phyloP scores from a whole-genome alignment of 495 filamentous ascomycete genomes.

The Pyronema domesticum region DNA sequence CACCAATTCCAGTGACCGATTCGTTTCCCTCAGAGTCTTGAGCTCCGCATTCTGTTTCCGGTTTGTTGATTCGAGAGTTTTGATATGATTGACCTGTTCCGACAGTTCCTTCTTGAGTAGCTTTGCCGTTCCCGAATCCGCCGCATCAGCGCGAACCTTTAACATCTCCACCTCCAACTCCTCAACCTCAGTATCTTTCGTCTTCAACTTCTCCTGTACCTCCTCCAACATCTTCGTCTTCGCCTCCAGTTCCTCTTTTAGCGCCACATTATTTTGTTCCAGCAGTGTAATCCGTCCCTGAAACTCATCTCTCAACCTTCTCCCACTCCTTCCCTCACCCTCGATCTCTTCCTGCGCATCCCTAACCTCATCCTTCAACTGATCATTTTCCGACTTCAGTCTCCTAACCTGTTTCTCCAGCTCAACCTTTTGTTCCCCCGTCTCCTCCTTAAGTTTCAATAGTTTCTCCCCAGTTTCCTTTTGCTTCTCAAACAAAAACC shows the following conservation, averaged over 20 bases:
- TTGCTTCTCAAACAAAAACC: constrained; percentile 49
- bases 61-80: constrained; percentile 59
- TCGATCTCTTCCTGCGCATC: constrained; percentile 55
- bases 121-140: constrained; percentile 61
- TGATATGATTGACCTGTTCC: constrained; percentile 80
- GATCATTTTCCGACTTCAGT: constrained; percentile 51
- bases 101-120: constrained; percentile 71
- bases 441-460: constrained; percentile 44
- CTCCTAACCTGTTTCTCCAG: constrained; percentile 55
- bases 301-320: constrained; percentile 52
- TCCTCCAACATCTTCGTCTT: constrained; percentile 44
- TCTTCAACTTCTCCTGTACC: constrained; percentile 45
- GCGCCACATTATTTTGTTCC: constrained; percentile 47
- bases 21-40: constrained; percentile 55
- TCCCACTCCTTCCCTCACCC: constrained; percentile 49
- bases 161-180: constrained; percentile 67
- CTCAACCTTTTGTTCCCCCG: constrained; percentile 20
- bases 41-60: constrained; percentile 66
- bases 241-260: constrained; percentile 51
- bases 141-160: constrained; percentile 62
- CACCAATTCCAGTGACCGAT: constrained; percentile 77
- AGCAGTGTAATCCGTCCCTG: constrained; percentile 51
- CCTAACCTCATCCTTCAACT: constrained; percentile 57
- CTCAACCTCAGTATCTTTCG: constrained; percentile 51
- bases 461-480: constrained; percentile 54